Evolutionary conservation across 192 early-diverging fungal species (phyloP).

Genomic region (Coemansia sp.): DNA sequence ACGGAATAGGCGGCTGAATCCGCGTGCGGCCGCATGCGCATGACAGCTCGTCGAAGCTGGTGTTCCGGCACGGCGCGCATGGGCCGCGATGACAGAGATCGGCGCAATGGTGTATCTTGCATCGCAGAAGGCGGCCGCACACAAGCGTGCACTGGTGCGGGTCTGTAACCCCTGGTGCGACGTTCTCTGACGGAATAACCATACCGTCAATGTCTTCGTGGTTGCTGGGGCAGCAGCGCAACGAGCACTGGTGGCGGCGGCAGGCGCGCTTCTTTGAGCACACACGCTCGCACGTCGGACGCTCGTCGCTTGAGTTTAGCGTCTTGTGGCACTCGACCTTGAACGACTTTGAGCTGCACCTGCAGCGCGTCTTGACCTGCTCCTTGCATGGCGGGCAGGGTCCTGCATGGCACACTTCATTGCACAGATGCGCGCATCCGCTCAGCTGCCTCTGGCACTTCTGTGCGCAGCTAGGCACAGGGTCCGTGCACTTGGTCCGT

Average conservation of each 20-base stretch:
- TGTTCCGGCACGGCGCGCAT: conserved; percentile 75
- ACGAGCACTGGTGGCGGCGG: conserved; percentile 69
- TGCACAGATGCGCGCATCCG: conserved; percentile 63
- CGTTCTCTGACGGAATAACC: conserved; percentile 25
- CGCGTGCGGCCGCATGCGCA: conserved; percentile 86
- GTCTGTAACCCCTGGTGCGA: conserved; percentile 28
- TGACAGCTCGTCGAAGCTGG: conserved; percentile 77
- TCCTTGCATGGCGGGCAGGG: conserved; percentile 63
- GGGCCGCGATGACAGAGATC: conserved; percentile 74
- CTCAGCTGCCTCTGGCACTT: conserved; percentile 21
- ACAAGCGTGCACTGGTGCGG: conserved; percentile 65
- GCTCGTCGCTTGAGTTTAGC: conserved; percentile 42
- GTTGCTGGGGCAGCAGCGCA: conserved; percentile 62
- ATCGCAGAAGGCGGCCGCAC: conserved; percentile 75
- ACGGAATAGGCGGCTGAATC: conserved; percentile 81
- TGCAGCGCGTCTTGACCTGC: conserved; percentile 57
- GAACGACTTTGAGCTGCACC: conserved; percentile 58
- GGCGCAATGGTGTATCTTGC: conserved; percentile 78
- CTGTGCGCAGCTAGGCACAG: conserved; percentile 45
- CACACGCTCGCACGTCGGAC: conserved; percentile 60
- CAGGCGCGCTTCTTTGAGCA: conserved; percentile 65
- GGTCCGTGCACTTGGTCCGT: conserved; percentile 42
- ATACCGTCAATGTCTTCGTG: conserved; percentile 23
- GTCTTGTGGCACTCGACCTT: conserved; percentile 25
- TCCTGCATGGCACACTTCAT: conserved; percentile 61